Conservation (phyloP, 2,329 filamentous ascomycete species). For the Gyromitra esculenta region DNA sequence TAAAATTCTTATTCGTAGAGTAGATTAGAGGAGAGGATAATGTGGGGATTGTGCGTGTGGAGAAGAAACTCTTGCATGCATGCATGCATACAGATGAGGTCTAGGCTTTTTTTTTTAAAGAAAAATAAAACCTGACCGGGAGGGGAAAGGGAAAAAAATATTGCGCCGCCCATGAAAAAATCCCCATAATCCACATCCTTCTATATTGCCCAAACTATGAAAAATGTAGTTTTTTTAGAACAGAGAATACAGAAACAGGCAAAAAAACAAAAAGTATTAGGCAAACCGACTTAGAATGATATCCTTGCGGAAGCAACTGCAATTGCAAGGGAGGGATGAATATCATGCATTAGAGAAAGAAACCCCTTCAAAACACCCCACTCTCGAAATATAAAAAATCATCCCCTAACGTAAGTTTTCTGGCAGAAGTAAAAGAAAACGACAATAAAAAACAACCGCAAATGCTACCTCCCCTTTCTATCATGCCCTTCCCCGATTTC, state of each 20-base stretch:
- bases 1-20: background rate
- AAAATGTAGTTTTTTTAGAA: slow-evolving; percentile 14
- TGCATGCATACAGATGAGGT: slow-evolving; percentile 21
- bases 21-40: background rate
- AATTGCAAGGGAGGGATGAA: background rate
- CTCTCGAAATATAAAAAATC: slow-evolving; percentile 23
- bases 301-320: background rate
- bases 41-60: background rate
- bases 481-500: slow-evolving; percentile 16
- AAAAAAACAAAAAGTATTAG: slow-evolving; percentile 28
- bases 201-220: slow-evolving; percentile 31
- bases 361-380: background rate
- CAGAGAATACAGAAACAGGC: slow-evolving; percentile 18
- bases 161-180: slow-evolving; percentile 3
- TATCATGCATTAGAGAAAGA: slow-evolving; percentile 3
- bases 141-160: slow-evolving; percentile 24
- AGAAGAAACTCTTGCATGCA: background rate
- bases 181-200: slow-evolving; percentile 3
- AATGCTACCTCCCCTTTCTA: slow-evolving; percentile 30
- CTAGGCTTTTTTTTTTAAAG: background rate
- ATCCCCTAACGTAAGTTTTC: background rate
- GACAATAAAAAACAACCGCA: slow-evolving; percentile 25
- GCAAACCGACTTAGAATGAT: background rate
- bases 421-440: slow-evolving; percentile 10
- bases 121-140: background rate